Conservation (phyloP, 148 eudicot genomes). For the Polygonum maritimum region DNA sequence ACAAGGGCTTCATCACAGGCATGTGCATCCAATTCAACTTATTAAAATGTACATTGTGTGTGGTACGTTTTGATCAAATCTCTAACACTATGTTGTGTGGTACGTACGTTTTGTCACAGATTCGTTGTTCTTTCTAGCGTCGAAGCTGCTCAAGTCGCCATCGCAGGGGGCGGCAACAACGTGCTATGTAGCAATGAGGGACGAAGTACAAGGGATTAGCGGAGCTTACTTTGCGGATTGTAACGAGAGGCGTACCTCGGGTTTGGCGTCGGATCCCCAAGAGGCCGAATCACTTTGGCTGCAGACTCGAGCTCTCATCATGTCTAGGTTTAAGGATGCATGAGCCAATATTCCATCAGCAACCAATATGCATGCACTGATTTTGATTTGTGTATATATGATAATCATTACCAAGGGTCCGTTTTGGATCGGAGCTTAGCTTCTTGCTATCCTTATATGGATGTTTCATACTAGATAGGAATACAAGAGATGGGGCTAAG, state of each 20-base stretch:
- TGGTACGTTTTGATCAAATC: no score
- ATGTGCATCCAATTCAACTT: conserved; percentile 23
- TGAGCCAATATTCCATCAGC: no score
- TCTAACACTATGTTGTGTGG: no score
- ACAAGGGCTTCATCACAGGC: conserved; percentile 92
- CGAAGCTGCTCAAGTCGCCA: conserved; percentile 74
- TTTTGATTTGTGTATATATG: no score
- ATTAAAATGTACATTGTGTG: no score
- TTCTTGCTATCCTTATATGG: no score
- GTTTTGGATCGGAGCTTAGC: no score
- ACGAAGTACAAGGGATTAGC: conserved; percentile 34
- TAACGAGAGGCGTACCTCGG: conserved; percentile 54
- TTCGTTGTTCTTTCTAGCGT: conserved; percentile 77
- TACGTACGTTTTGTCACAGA: conserved; percentile 36
- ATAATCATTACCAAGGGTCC: no score
- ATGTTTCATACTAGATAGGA: no score
- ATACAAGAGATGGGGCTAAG: no score
- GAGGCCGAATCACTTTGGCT: conserved; percentile 51
- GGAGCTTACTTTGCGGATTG: conserved; percentile 89
- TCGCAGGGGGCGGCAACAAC: conserved; percentile 97
- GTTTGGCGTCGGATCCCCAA: conserved; percentile 43
- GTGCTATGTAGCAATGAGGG: conserved; percentile 74
- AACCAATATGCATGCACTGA: no score
- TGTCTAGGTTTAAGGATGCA: no score
- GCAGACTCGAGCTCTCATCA: conserved; percentile 48